These are phyloP conservation scores for Elongisporangium undulatum DNA, from an alignment of 352 stramenopile species.

Conservation along the genomic window DNA sequence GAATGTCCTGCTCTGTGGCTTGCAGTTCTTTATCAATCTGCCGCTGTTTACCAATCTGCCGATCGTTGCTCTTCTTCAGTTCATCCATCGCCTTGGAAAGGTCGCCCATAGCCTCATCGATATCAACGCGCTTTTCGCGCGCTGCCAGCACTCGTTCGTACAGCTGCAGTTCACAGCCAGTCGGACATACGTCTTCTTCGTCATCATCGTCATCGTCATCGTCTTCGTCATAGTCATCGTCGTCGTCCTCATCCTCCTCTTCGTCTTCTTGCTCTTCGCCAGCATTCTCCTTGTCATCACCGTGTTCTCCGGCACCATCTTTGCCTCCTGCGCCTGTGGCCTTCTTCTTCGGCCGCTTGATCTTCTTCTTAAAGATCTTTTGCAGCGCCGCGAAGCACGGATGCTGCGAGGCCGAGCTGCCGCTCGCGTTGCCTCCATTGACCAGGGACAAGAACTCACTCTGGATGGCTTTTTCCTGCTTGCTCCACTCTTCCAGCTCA, in stretches of 20 bases:
- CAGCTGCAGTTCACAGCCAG: conserved; percentile 83
- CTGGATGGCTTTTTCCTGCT: conserved; percentile 59
- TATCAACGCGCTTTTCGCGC: conserved; percentile 88
- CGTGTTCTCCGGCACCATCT: conserved; percentile 22
- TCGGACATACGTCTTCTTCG: conserved; percentile 88
- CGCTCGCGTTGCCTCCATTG: conserved; percentile 39
- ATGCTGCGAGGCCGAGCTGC: conserved; percentile 35
- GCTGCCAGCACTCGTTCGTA: conserved; percentile 92
- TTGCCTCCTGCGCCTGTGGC: conserved; percentile 13
- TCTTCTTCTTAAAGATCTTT: conserved; percentile 91
- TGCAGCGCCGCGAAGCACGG: conserved; percentile 67
- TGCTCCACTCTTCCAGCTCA: conserved; percentile 76
- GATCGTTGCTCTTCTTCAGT: conserved; percentile 82
- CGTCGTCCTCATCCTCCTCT: conserved; percentile 64
- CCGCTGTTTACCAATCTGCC: conserved; percentile 76
- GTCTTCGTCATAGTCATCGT: conserved; percentile 81
- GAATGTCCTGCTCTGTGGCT: conserved; percentile 84
- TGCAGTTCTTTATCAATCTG: conserved; percentile 92
- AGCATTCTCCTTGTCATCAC: conserved; percentile 54
- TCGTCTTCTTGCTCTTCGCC: conserved; percentile 72
- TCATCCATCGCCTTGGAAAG: conserved; percentile 87
- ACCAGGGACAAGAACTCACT: conserved; percentile 65
- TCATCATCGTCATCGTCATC: conserved; percentile 90
- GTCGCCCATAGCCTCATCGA: conserved; percentile 87
- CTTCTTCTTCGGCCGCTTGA: conserved; percentile 90